Base-by-base conservation (phyloP, 1,284 basidiomycete genomes). In the Rhodotorula sp. region DNA sequence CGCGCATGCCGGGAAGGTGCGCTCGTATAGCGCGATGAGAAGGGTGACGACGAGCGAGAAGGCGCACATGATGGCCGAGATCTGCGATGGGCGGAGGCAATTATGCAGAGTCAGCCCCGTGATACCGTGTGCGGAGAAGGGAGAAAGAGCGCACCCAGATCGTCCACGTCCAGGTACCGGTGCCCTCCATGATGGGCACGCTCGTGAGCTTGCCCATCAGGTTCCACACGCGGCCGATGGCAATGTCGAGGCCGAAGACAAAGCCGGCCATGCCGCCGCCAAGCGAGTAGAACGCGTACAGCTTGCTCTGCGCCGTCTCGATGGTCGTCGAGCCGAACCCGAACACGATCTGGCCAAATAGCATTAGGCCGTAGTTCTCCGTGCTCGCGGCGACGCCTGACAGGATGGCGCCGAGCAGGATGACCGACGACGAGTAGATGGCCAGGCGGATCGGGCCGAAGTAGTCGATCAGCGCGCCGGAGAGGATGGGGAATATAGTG, bases 381-480 rank as follows among this genome's bases (percentile, higher is more conserved):
- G 48, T 51, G n/a, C 44, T 62, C 1, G 71, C 56, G 3, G 76
- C 77, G 15, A 78, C 62, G 22, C 80, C 78, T 12, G 80, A 69
- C 9, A 82, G 60, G 61, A 83, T 69, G 1, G 80, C 76, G 13
- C 82, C 83, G 34, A 82, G 44, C 17, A 81, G 67, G 57, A 82
- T 77, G 51, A 80, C 78, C 7, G 76, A 37, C 41, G 79, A 79
- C 7, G 80, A 79, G 25, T 79, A 71, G 17, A 83, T 21, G 8
- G 55, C 62, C 22, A 61, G 29, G 27, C 32, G 59, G 3, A 65
- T 8, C 7, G 70, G 54, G 5, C 73, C 83, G 70, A 80, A 83
- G 67, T 82, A 82, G 75, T 84, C 83, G 76, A 84, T 82, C 22
- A 80, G 76, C 50, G 82, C 78, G 50, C 83, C 84, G 6, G 81